Conservation (phyloP, 2,329 filamentous ascomycete genomes). For the Cucurbitaria berberidis region DNA sequence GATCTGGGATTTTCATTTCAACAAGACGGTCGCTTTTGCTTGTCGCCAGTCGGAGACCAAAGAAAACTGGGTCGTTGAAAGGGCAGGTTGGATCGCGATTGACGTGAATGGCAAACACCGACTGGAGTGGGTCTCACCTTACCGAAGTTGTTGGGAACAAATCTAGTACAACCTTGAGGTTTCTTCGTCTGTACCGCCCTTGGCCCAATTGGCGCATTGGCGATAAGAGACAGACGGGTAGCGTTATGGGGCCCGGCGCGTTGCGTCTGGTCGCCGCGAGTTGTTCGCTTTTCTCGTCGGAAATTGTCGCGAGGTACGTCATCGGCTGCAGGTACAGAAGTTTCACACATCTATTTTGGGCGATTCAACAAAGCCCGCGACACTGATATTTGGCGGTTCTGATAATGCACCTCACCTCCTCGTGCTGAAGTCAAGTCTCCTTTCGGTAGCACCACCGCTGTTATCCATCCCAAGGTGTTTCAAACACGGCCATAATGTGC, state of each 20-base stretch:
- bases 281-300: neutral
- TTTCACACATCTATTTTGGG: neutral
- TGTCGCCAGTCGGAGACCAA: conserved; percentile 15
- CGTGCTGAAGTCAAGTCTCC: neutral
- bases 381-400: neutral
- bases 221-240: neutral
- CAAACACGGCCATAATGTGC: neutral
- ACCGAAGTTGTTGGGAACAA: conserved; percentile 13
- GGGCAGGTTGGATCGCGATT: conserved; percentile 14
- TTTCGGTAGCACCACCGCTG: neutral
- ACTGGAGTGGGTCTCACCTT: conserved; percentile 13
- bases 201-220: neutral
- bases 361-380: neutral
- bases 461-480: neutral
- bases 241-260: neutral
- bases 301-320: neutral
- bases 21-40: conserved; percentile 10
- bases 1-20: conserved; percentile 29
- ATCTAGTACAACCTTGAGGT: conserved; percentile 1
- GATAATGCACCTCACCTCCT: neutral
- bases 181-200: neutral
- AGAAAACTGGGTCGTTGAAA: conserved; percentile 25
- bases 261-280: neutral
- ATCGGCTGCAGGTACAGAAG: neutral
- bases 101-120: conserved; percentile 16